Evolutionary conservation across 2,329 filamentous ascomycete species (phyloP).

Genomic region (Phaeosphaeria sp.): DNA sequence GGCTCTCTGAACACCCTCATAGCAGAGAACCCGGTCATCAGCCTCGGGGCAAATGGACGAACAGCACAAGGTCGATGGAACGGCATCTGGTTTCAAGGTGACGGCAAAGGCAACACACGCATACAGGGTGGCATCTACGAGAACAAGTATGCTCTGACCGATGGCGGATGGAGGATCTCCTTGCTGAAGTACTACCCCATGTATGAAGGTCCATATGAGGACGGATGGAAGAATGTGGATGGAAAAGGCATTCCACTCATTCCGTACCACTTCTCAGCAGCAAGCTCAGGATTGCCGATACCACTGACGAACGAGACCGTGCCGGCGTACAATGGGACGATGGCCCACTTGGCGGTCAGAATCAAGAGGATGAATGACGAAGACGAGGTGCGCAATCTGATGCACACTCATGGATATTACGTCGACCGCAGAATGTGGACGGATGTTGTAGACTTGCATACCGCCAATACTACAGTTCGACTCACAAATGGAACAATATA

Average conservation of each 20-base stretch:
- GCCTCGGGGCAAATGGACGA: conserved; percentile 22
- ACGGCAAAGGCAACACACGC: conserved; percentile 21
- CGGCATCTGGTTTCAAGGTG: conserved; percentile 29
- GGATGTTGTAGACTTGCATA: conserved; percentile 30
- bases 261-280: conserved; percentile 31
- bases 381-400: conserved; percentile 31
- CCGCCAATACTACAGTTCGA: conserved; percentile 14
- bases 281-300: conserved; percentile 27
- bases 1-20: conserved; percentile 27
- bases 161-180: conserved; percentile 23
- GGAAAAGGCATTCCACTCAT: conserved; percentile 22
- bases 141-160: conserved; percentile 24
- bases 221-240: conserved; percentile 29
- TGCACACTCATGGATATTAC: conserved; percentile 34
- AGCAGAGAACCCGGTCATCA: conserved; percentile 29
- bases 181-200: conserved; percentile 27
- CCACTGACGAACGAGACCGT: conserved; percentile 12
- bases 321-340: conserved; percentile 12
- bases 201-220: conserved; percentile 26
- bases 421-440: conserved; percentile 35
- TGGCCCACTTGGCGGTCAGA: conserved; percentile 18
- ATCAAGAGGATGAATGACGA: conserved; percentile 28
- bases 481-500: conserved; percentile 12
- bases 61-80: conserved; percentile 33
- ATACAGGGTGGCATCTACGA: conserved; percentile 35